A percentile compares a stretch with the other conserved stretches of the same genome.
phyloP scores from a whole-genome alignment of 2,329 filamentous ascomycete genomes.

The Boeremia exigua region DNA sequence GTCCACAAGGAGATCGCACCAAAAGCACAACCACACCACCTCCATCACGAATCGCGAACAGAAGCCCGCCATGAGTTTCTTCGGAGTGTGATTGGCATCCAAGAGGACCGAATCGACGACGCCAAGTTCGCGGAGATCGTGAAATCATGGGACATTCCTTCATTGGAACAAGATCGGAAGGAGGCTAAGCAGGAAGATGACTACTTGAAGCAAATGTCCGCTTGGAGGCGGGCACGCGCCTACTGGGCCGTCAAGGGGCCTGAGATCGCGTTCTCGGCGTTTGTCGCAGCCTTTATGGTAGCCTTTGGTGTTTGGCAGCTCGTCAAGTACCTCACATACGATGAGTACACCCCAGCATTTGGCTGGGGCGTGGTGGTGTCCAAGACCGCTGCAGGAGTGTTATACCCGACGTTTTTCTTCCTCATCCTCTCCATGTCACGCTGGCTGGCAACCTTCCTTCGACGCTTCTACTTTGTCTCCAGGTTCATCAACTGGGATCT shows the following conservation, averaged over 20 bases:
- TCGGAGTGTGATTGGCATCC: conserved; percentile 56
- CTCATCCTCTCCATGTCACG: conserved; percentile 65
- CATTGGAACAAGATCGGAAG: conserved; percentile 56
- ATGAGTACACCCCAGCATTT: conserved; percentile 56
- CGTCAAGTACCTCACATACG: conserved; percentile 58
- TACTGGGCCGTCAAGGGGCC: conserved; percentile 64
- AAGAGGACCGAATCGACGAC: conserved; percentile 52
- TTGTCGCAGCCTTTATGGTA: conserved; percentile 57
- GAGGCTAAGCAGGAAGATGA: conserved; percentile 56
- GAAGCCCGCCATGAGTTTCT: conserved; percentile 60
- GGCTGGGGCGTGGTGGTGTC: conserved; percentile 64
- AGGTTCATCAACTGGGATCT: conserved; percentile 65
- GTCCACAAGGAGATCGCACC: conserved; percentile 60
- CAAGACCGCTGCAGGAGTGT: conserved; percentile 61
- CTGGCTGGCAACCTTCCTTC: conserved; percentile 61
- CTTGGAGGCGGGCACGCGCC: conserved; percentile 56
- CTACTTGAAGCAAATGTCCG: conserved; percentile 55
- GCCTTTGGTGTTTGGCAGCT: conserved; percentile 63
- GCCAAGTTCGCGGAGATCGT: conserved; percentile 56
- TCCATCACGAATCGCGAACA: conserved; percentile 48
- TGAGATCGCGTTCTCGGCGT: conserved; percentile 56
- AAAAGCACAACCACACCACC: conserved; percentile 54
- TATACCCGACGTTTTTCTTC: conserved; percentile 66
- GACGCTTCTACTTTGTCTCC: conserved; percentile 59
- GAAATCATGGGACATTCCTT: conserved; percentile 57